These are phyloP conservation scores for Tetrahymena borealis DNA, from an alignment of 73 alveolate genomes.

Conservation along the genomic window DNA sequence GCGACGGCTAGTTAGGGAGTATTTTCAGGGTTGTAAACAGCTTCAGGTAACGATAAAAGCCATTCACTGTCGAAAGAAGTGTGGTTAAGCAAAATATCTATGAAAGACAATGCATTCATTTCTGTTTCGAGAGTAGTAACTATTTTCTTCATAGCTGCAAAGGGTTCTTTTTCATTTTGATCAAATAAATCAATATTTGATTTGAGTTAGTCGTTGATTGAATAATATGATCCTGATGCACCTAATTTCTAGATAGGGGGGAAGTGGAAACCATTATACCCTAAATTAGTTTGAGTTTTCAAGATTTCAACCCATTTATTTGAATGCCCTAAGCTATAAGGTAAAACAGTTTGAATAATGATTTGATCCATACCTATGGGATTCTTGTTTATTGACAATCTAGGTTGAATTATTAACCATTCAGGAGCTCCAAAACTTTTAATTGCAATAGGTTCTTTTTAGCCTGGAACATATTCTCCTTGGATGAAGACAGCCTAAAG, in stretches of 20 bases:
- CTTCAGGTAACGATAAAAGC: constrained; percentile 72
- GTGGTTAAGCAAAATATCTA: constrained; percentile 91
- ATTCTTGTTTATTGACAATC: background rate
- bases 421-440: background rate
- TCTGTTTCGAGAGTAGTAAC: constrained; percentile 41
- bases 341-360: constrained; percentile 59
- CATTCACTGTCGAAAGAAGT: constrained; percentile 82
- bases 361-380: background rate
- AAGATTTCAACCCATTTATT: constrained; percentile 48
- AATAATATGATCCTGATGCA: constrained; percentile 58
- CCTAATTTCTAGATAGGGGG: constrained; percentile 79
- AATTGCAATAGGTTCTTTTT: background rate
- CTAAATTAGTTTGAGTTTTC: constrained; percentile 48
- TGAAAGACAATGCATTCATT: constrained; percentile 33
- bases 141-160: constrained; percentile 44
- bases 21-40: constrained; percentile 81
- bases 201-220: constrained; percentile 62
- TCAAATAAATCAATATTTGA: constrained; percentile 62
- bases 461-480: background rate
- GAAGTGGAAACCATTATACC: constrained; percentile 71
- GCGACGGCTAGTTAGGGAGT: constrained; percentile 83
- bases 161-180: constrained; percentile 4
- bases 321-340: constrained; percentile 71
- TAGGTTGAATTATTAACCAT: background rate
- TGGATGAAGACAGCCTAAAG: background rate